These are phyloP conservation scores for Venturia pyrina DNA, from an alignment of 2,329 filamentous ascomycete genomes.

Conservation along the genomic window DNA sequence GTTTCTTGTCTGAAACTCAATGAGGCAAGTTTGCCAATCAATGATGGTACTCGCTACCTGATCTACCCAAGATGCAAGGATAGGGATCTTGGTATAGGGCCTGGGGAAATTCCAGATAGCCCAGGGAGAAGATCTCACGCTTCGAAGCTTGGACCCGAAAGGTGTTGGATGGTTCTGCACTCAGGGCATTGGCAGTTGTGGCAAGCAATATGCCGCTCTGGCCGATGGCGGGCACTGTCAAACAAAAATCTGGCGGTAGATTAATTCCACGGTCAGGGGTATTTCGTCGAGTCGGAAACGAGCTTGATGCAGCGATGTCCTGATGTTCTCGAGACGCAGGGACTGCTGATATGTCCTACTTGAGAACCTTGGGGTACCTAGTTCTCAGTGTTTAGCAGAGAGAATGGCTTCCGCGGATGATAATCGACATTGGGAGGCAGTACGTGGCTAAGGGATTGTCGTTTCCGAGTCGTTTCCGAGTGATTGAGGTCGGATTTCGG, in stretches of 20 bases:
- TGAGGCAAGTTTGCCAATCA: background rate
- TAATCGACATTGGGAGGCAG: too few species aligned
- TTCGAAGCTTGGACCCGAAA: background rate
- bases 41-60: background rate
- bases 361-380: background rate
- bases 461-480: too few species aligned
- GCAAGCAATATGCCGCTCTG: background rate
- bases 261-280: background rate
- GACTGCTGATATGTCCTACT: background rate
- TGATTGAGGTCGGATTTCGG: too few species aligned
- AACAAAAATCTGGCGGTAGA: background rate
- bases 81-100: background rate
- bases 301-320: background rate
- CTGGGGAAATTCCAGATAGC: background rate
- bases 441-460: too few species aligned
- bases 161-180: too few species aligned
- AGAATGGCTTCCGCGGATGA: too few species aligned
- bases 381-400: too few species aligned
- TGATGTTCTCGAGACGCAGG: background rate
- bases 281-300: background rate
- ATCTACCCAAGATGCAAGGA: background rate
- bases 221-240: background rate
- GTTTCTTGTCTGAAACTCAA: background rate
- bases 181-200: background rate
- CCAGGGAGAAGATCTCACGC: background rate